Conservation (phyloP, 257 asterid genomes). For the Forsythia suspensa region DNA sequence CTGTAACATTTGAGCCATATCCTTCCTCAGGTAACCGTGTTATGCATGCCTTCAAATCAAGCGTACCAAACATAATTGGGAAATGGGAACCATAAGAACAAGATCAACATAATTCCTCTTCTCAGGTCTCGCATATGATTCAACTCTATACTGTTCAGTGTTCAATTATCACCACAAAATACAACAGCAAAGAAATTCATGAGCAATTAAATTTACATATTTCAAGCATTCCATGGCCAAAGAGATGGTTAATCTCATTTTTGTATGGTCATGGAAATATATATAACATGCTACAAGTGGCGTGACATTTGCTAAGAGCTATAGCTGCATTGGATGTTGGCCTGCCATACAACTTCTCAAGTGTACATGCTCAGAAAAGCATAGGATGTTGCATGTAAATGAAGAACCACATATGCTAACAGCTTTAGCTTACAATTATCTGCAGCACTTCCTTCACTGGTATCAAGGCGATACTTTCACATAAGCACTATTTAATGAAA, state of each 20-base stretch:
- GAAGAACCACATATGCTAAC: neutral
- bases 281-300: neutral
- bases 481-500: neutral
- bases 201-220: neutral
- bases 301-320: neutral
- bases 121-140: neutral
- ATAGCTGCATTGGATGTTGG: neutral
- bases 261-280: neutral
- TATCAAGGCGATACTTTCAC: conserved; percentile 3
- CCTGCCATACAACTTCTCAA: neutral
- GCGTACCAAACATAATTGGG: conserved; percentile 59
- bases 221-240: neutral
- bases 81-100: conserved; percentile 16
- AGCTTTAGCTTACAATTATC: conserved; percentile 4
- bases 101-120: conserved; percentile 4
- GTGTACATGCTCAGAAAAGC: neutral
- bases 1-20: conserved; percentile 67
- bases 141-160: neutral
- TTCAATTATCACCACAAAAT: conserved; percentile 11
- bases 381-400: neutral
- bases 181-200: conserved; percentile 5
- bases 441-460: neutral
- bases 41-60: conserved; percentile 76
- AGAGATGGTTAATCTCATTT: neutral
- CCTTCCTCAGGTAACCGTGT: conserved; percentile 81